Base-by-base conservation (phyloP, 257 asterid genomes). In the Catharanthus roseus region DNA sequence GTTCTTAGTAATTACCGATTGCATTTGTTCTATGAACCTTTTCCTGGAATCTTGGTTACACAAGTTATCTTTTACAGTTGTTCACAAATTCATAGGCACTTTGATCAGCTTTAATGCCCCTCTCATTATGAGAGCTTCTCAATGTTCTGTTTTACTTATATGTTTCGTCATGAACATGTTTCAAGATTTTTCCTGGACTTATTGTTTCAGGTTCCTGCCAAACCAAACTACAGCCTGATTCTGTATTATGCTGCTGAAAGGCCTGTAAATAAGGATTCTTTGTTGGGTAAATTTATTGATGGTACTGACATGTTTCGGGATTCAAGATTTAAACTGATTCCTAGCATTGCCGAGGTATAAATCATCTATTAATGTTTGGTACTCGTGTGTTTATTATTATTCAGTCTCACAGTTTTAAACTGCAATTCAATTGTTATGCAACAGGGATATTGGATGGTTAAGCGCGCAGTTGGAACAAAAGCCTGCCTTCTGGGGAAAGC, bases 361-460 rank as follows among this genome's bases (percentile, higher is more conserved):
- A 44, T 68, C 23, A 23, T 58, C 55, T 64, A 28, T 42, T 34
- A 50, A 26, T 68, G 41, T 41, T 71, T 34, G 38, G 44, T 15
- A 29, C 69, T 24, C 53, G 16, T 62, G 36, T 57, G 42, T n/a
- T 65, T 18, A 10, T 76, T 50, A 63, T 63, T 56, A 21, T 50
- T 67, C 42, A 38, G 4, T 6, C 24, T 53, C 18, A 12, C 61
- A 39, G 16, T 64, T 18, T 39, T 21, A 12, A 24, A 29, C 67
- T 65, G 39, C 42, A 47, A 36, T 31, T 47, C 28, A 15, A 18
- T n/a, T 49, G 70, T 26, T 64, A 60, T 69, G 16, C 58, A 50
- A 74, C 82, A 95, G 97, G 98, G 98, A 56, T 92, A 95, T 81
- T 95, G 99, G 99, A 95, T 95, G 99, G 99, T 95, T 65, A 95